Percentiles rank a stretch among this genome's conserved stretches.
Conservation (phyloP, 1,139 yeast genomes). For the Diutina siamensis region DNA sequence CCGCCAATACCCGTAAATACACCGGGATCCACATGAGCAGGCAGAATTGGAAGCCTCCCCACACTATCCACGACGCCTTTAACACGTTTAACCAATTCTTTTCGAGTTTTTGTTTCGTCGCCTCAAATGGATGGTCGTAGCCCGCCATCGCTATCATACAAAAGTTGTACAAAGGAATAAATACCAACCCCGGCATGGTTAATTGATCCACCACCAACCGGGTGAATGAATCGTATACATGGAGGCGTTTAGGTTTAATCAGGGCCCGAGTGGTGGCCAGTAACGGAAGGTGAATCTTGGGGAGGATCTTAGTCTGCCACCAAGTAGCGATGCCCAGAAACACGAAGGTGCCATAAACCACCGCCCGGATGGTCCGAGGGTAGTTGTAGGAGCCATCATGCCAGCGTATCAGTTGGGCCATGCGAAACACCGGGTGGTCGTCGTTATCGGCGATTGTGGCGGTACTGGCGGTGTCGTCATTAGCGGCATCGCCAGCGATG, state of each 20-base stretch:
- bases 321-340: constrained; percentile 67
- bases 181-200: constrained; percentile 20
- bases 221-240: constrained; percentile 24
- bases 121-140: constrained; percentile 24
- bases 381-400: constrained; percentile 21
- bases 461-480: constrained; percentile 7
- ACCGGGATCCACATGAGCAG: constrained; percentile 30
- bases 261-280: constrained; percentile 10
- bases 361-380: constrained; percentile 51
- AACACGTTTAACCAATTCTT: constrained; percentile 34
- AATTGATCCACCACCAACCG: constrained; percentile 29
- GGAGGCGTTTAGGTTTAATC: constrained; percentile 8
- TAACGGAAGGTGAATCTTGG: constrained; percentile 35
- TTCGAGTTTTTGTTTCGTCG: constrained; percentile 22
- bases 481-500: too few relatives aligned
- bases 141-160: constrained; percentile 29
- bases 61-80: constrained; percentile 31
- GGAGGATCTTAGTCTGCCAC: constrained; percentile 54
- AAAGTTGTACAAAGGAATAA: constrained; percentile 35
- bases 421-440: constrained; percentile 9
- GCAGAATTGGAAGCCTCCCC: constrained; percentile 33
- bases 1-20: constrained; percentile 27
- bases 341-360: constrained; percentile 61
- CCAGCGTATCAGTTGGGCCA: background rate
- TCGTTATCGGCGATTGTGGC: constrained; percentile 8